Evolutionary conservation across 2,329 filamentous ascomycete species (phyloP).

Genomic region (Sporothrix schenckii): DNA sequence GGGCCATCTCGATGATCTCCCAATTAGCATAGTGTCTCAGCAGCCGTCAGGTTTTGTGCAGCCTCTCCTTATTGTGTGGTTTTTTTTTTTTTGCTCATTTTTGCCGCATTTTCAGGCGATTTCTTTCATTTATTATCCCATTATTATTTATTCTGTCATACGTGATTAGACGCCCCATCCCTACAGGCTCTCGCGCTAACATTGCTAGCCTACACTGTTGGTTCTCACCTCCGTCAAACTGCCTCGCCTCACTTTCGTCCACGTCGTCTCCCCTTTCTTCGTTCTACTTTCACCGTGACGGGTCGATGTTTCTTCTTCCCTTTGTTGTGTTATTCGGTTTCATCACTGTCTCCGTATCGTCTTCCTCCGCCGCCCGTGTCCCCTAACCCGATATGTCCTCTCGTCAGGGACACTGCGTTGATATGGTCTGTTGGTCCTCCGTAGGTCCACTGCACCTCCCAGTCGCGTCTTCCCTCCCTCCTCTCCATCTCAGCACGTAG

Average conservation of each 20-base stretch:
- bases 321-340: not conserved
- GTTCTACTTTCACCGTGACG: not conserved
- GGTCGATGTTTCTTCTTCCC: not conserved
- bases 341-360: not conserved
- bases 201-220: not conserved
- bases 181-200: constrained; percentile 7
- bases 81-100: not conserved
- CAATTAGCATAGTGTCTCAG: constrained; percentile 15
- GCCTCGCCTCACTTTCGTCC: constrained; percentile 12
- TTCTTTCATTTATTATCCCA: not conserved
- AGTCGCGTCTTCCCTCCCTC: constrained; percentile 4
- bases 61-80: constrained; percentile 5
- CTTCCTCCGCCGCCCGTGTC: not conserved
- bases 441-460: not conserved
- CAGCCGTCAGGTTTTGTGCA: constrained; percentile 22
- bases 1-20: constrained; percentile 27
- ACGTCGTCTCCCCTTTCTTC: not conserved
- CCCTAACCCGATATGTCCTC: not conserved
- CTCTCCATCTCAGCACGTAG: constrained; percentile 15
- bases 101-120: not conserved
- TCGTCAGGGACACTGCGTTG: not conserved
- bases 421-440: constrained; percentile 19
- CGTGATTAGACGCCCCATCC: not conserved
- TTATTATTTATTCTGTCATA: constrained; percentile 12
- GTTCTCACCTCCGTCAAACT: constrained; percentile 11